These are phyloP conservation scores for Geosmithia flava DNA, from an alignment of 2,329 filamentous ascomycete species.

Conservation along the genomic window DNA sequence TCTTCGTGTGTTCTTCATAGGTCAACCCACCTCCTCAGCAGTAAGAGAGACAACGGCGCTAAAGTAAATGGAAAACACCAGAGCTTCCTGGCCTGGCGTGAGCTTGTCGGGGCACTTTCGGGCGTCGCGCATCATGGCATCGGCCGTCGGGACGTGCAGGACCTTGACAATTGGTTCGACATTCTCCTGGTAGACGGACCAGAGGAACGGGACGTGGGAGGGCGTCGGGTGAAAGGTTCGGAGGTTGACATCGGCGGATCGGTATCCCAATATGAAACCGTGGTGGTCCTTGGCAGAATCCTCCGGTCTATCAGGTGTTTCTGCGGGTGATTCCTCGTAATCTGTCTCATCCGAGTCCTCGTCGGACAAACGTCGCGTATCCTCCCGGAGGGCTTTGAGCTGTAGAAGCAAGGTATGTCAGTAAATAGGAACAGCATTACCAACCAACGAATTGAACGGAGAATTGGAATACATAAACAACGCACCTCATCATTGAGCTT, in stretches of 20 bases:
- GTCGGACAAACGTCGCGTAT: constrained; percentile 31
- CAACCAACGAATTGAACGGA: not conserved
- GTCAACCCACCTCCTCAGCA: constrained; percentile 38
- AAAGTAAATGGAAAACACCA: constrained; percentile 53
- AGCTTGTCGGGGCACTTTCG: constrained; percentile 47
- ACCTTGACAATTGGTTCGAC: constrained; percentile 64
- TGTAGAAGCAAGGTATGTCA: constrained; percentile 4
- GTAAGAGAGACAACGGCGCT: constrained; percentile 46
- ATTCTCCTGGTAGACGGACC: constrained; percentile 60
- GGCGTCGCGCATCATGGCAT: constrained; percentile 47
- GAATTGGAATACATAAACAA: not conserved
- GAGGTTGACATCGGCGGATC: constrained; percentile 57
- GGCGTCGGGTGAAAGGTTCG: constrained; percentile 51
- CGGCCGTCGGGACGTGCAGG: constrained; percentile 56
- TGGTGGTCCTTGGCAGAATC: constrained; percentile 39
- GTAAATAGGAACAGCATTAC: not conserved
- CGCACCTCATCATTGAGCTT: constrained; percentile 60
- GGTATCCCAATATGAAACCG: constrained; percentile 61
- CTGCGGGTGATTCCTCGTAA: constrained; percentile 42
- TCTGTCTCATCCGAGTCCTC: constrained; percentile 42
- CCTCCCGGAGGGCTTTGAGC: constrained; percentile 31
- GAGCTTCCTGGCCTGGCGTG: constrained; percentile 41
- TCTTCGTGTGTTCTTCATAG: no score
- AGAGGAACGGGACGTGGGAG: constrained; percentile 53
- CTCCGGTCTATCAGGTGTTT: constrained; percentile 11